These are phyloP conservation scores for Danielia reshetovae DNA, from an alignment of 805 yeast species.

Conservation along the genomic window DNA sequence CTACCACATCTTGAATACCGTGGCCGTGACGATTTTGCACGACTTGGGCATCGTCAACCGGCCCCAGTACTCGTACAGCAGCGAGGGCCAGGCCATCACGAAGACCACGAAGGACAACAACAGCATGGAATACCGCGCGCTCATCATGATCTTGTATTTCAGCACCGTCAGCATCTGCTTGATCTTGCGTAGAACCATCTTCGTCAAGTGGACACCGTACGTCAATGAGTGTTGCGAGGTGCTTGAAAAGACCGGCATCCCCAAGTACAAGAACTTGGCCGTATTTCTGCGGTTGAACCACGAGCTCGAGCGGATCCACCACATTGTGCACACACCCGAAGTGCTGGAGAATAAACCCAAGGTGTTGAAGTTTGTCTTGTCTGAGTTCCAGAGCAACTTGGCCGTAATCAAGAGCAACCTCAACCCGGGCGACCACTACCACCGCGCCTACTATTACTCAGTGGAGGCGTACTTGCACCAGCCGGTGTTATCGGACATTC, in stretches of 20 bases:
- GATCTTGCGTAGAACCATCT: slow-evolving; percentile 59
- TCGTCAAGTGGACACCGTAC: slow-evolving; percentile 61
- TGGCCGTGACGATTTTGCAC: slow-evolving; percentile 64
- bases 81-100: slow-evolving; percentile 6
- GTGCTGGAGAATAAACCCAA: slow-evolving; percentile 16
- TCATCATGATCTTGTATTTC: slow-evolving; percentile 58
- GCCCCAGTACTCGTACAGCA: slow-evolving; percentile 24
- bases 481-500: slow-evolving; percentile 36
- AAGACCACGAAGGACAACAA: slow-evolving; percentile 14
- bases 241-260: slow-evolving; percentile 37
- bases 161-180: slow-evolving; percentile 61
- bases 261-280: slow-evolving; percentile 44
- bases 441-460: slow-evolving; percentile 52
- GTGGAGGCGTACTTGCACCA: slow-evolving; percentile 67
- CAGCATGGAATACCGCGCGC: slow-evolving; percentile 43
- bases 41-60: slow-evolving; percentile 72
- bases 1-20: slow-evolving; percentile 61
- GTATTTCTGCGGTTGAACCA: slow-evolving; percentile 56
- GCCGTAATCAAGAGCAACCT: slow-evolving; percentile 37
- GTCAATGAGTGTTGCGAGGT: slow-evolving; percentile 55
- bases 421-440: slow-evolving; percentile 33
- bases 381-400: slow-evolving; percentile 49
- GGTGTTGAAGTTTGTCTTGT: slow-evolving; percentile 37
- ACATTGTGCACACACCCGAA: slow-evolving; percentile 41
- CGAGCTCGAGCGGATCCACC: slow-evolving; percentile 58